These are phyloP conservation scores for Rheum nobile DNA, from an alignment of 148 eudicot species.

Conservation along the genomic window DNA sequence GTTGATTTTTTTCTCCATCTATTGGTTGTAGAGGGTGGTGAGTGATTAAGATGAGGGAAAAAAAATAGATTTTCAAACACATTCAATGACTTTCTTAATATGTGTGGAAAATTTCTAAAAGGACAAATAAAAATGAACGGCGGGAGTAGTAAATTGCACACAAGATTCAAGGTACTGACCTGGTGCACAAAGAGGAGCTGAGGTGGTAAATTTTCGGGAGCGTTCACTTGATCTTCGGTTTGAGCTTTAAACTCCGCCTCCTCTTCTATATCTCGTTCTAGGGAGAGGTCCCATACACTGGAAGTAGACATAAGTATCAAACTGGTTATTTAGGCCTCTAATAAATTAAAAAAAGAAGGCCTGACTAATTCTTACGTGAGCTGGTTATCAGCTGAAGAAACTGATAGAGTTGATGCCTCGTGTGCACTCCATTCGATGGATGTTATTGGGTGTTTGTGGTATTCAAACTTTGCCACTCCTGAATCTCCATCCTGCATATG, in stretches of 20 bases:
- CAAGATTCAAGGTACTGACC: slow-evolving; percentile 25
- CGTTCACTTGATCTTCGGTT: slow-evolving; percentile 55
- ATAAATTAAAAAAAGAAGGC: background rate
- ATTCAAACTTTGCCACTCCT: slow-evolving; percentile 66
- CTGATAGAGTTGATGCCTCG: slow-evolving; percentile 80
- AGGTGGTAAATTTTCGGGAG: slow-evolving; percentile 84
- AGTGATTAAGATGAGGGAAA: no score
- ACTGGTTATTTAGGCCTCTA: background rate
- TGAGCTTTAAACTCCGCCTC: slow-evolving; percentile 84
- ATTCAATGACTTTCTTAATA: no score
- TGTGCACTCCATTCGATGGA: slow-evolving; percentile 98
- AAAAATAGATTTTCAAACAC: no score
- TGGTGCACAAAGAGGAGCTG: slow-evolving; percentile 95
- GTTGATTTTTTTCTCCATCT: no score
- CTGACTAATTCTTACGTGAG: slow-evolving; percentile 52
- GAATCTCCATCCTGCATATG: slow-evolving; percentile 58
- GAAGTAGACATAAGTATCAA: background rate
- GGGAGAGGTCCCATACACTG: slow-evolving; percentile 89
- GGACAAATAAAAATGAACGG: no score
- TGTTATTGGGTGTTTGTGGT: slow-evolving; percentile 90
- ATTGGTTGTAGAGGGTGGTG: no score
- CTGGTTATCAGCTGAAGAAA: slow-evolving; percentile 84
- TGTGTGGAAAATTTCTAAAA: no score
- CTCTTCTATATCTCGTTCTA: slow-evolving; percentile 94
- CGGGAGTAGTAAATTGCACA: background rate